A percentile compares a stretch with the other conserved stretches of the same genome.
phyloP scores from a whole-genome alignment of 306 rosid species.

The Gastrolobium villosum region DNA sequence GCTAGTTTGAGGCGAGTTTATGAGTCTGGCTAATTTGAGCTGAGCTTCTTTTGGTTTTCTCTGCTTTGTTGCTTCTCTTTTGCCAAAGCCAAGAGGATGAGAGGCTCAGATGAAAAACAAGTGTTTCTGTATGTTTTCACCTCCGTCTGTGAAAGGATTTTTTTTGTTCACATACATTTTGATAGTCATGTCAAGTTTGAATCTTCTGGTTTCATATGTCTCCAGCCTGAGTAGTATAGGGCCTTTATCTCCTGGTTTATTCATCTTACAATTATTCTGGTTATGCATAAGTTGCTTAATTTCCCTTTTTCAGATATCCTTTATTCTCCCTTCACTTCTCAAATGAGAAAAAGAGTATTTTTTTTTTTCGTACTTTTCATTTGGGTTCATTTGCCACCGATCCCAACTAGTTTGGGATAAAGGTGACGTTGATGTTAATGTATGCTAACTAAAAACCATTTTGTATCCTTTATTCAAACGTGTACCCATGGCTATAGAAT shows the following conservation, averaged over 20 bases:
- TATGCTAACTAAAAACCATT: constrained; percentile 5
- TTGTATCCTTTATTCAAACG: constrained; percentile 33
- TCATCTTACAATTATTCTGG: constrained; percentile 15
- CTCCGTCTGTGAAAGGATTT: constrained; percentile 1
- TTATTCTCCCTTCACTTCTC: background rate
- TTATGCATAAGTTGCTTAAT: background rate
- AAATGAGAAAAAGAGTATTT: background rate
- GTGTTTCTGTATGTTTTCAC: constrained; percentile 27
- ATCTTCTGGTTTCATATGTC: constrained; percentile 26
- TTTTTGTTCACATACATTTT: background rate
- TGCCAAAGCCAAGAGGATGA: constrained; percentile 5
- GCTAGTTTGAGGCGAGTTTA: background rate
- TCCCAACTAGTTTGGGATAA: too few species aligned
- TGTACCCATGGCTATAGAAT: background rate
- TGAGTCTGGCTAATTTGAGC: constrained; percentile 20
- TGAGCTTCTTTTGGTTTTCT: background rate
- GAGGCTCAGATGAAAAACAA: constrained; percentile 16
- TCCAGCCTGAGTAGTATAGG: constrained; percentile 26
- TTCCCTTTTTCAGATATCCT: constrained; percentile 25
- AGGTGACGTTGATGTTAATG: background rate
- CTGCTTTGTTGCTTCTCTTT: background rate
- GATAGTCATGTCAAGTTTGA: constrained; percentile 8
- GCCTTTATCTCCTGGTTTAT: constrained; percentile 18
- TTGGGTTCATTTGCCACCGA: too few species aligned
- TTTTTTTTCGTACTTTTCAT: too few species aligned